Conservation (phyloP, 495 filamentous ascomycete species). For the Penicillium tannophilum region DNA sequence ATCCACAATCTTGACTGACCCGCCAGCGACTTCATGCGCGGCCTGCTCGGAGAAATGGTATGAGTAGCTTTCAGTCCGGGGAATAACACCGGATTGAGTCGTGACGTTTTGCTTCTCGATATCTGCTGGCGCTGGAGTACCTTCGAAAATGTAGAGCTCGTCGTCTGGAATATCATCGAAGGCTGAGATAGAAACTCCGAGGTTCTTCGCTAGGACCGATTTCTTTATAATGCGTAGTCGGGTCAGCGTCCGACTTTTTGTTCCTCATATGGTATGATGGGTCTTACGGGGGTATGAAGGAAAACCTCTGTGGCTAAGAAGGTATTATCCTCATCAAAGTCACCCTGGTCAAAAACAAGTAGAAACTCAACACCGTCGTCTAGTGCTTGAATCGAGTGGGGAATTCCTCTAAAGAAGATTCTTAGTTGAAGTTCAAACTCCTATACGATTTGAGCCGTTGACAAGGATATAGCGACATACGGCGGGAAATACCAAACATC, state of each 20-base stretch:
- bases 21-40: slow-evolving; percentile 59
- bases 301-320: slow-evolving; percentile 70
- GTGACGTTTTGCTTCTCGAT: slow-evolving; percentile 65
- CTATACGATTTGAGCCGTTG: neutral
- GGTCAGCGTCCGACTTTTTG: too few species aligned
- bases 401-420: slow-evolving; percentile 50
- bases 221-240: slow-evolving; percentile 26
- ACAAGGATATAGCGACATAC: neutral
- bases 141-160: slow-evolving; percentile 71
- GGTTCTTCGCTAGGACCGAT: slow-evolving; percentile 64
- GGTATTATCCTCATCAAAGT: slow-evolving; percentile 70
- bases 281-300: slow-evolving; percentile 47
- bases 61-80: slow-evolving; percentile 55
- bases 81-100: slow-evolving; percentile 58
- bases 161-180: slow-evolving; percentile 60
- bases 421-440: neutral
- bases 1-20: slow-evolving; percentile 69
- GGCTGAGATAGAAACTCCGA: slow-evolving; percentile 54
- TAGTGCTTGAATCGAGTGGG: slow-evolving; percentile 68
- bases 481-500: slow-evolving; percentile 75
- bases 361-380: slow-evolving; percentile 68
- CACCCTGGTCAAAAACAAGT: slow-evolving; percentile 68
- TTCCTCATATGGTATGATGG: too few species aligned
- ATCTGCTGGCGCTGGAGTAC: slow-evolving; percentile 60
- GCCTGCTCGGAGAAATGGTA: slow-evolving; percentile 69